Percentiles rank a stretch among this genome's conserved stretches.
Conservation (phyloP, 495 filamentous ascomycete genomes). For the Sphaerosporella brunnea region DNA sequence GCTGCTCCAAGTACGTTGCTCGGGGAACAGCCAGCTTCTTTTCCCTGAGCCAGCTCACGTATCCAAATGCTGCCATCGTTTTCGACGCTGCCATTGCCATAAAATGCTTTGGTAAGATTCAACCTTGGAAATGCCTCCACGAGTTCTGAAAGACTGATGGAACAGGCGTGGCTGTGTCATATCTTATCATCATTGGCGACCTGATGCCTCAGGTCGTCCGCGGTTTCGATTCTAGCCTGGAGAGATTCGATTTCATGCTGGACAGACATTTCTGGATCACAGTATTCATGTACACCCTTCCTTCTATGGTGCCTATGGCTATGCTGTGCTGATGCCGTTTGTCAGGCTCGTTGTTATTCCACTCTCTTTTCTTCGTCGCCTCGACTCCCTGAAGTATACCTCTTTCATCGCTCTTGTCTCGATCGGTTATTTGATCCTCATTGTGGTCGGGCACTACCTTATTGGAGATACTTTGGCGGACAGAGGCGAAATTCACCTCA, state of each 20-base stretch:
- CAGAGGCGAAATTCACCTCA: conserved; percentile 50
- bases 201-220: conserved; percentile 87
- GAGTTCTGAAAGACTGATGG: no score
- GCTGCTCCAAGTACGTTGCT: conserved; percentile 83
- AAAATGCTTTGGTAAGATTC: conserved; percentile 77
- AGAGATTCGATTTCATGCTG: conserved; percentile 47
- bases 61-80: conserved; percentile 85
- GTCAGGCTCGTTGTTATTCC: conserved; percentile 79
- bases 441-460: conserved; percentile 79
- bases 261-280: conserved; percentile 96
- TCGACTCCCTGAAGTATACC: conserved; percentile 95
- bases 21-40: conserved; percentile 72
- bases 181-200: conserved; percentile 96
- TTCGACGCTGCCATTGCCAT: conserved; percentile 94
- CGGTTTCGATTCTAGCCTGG: conserved; percentile 47
- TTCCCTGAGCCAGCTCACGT: conserved; percentile 83
- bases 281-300: conserved; percentile 71
- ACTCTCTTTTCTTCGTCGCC: conserved; percentile 68
- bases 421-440: conserved; percentile 79
- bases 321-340: conserved; percentile 8
- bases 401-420: conserved; percentile 79
- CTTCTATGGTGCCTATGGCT: no score
- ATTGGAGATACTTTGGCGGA: conserved; percentile 57
- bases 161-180: conserved; percentile 68
- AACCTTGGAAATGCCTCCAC: no score